A percentile compares a stretch with the other conserved stretches of the same genome.
These are phyloP conservation scores for Asparagopsis taxiformis DNA, from an alignment of 31 red algal species.

Conservation along the genomic window DNA sequence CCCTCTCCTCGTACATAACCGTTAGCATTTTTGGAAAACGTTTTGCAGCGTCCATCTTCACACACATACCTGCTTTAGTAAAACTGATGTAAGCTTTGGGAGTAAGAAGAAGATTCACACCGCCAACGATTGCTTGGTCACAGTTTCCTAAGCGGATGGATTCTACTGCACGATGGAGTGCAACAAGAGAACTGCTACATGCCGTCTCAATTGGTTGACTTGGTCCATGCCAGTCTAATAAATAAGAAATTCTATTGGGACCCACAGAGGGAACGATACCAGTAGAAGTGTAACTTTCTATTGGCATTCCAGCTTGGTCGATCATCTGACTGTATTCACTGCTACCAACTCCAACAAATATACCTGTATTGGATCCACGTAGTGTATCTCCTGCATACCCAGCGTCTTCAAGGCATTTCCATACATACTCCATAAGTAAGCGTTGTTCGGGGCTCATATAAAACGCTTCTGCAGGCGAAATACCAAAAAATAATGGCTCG, in stretches of 20 bases:
- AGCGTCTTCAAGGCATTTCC: constrained; percentile 9
- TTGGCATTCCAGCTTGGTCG: not conserved
- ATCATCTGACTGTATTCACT: not conserved
- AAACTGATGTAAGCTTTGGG: not conserved
- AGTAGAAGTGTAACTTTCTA: not conserved
- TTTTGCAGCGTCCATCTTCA: not conserved
- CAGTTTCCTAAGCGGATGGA: not conserved
- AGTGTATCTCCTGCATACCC: too few relatives aligned
- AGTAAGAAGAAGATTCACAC: not conserved
- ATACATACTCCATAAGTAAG: constrained; percentile 16
- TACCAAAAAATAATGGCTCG: constrained; percentile 26
- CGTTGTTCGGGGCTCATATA: constrained; percentile 14
- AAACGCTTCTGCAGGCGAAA: constrained; percentile 2
- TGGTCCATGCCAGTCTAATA: not conserved
- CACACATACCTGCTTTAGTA: not conserved
- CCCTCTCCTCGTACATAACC: constrained; percentile 3
- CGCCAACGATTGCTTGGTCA: constrained; percentile 4
- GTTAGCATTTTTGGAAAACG: constrained; percentile 1
- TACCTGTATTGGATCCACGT: too few relatives aligned
- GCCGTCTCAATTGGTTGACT: not conserved
- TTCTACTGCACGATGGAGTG: not conserved
- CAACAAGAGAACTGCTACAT: not conserved
- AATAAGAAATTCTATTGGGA: not conserved
- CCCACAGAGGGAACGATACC: not conserved
- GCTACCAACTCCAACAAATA: not conserved